Conservation (phyloP, 202 grass and related monocot genomes). For the Tripidium arundinaceum region DNA sequence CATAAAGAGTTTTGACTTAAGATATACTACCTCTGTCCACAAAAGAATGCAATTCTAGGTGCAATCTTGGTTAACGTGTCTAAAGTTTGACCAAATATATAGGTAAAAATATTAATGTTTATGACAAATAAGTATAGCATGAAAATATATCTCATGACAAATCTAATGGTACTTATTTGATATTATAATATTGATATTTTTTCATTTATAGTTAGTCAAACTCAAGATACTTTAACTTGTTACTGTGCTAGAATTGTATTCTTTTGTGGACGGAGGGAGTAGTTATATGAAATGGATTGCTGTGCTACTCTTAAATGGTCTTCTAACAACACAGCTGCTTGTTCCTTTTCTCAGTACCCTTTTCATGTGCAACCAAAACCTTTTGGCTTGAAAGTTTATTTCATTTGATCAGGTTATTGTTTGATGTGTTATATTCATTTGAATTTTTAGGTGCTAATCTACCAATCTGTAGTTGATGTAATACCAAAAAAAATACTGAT, state of each 20-base stretch:
- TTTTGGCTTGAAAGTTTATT: background rate
- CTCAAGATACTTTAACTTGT: background rate
- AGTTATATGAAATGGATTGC: background rate
- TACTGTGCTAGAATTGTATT: background rate
- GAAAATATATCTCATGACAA: background rate
- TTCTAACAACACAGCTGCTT: background rate
- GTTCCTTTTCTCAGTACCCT: background rate
- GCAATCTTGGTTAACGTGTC: background rate
- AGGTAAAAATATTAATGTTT: background rate
- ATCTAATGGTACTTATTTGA: background rate
- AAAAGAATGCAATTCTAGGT: background rate
- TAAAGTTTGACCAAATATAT: background rate
- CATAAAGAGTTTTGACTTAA: background rate
- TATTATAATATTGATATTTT: background rate
- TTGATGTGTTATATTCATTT: background rate
- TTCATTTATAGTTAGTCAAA: background rate
- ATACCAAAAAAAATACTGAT: background rate
- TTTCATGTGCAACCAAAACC: background rate
- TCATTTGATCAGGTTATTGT: background rate
- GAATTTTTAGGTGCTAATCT: background rate
- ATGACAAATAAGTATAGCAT: background rate
- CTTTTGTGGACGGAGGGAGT: background rate
- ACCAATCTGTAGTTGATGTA: slow-evolving; percentile 1
- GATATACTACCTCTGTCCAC: background rate
- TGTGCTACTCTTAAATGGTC: background rate